Evolutionary conservation across 805 yeast species (phyloP), one percentile per base, ranked within the genome.

Genomic region (Kodamaea jinghongensis): DNA sequence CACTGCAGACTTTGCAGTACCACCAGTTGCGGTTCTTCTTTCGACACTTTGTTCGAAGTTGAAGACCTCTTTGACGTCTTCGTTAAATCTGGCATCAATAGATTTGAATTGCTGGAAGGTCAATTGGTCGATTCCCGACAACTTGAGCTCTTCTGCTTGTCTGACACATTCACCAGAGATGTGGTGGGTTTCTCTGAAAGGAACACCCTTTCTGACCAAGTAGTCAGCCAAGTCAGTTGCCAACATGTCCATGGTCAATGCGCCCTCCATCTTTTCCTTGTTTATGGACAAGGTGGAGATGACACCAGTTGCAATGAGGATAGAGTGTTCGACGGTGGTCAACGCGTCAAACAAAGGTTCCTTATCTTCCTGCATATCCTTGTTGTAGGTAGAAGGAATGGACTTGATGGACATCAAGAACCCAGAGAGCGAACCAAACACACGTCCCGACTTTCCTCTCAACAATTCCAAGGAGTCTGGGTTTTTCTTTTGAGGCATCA

Each of bases 401-500:
- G 96, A 89, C 67, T 93, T 93, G 55, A 88, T 73, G 16, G 96
- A 81, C 96, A 93, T 93, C 76, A 93, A 75, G 71, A 93, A 93
- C 1, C 99, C 99, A 17, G 96, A 80, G 45, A 93, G 71, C 17
- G 90, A 82, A 61, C 99, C 99, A 56, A 93, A 90, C 4, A 88
- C 96, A 64, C 99, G 83, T 39, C 99, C 99, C 8, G 95, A 82
- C 68, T 93, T 93, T 44, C 99, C 99, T 65, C 99, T 79, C 58
- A 95, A 75, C 47, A 93, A 75, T 70, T 93, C 99, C 51, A 93
- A 73, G 20, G 96, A 86, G 63, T 93, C 99, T 3, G 99, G 96
- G 69, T 93, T 93, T 67, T 93, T 93, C 81, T 93, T 93, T 67
- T 93, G 99, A 16, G 99, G 99, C 99, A 93, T 93, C 59, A 93